Conservation (phyloP, 2,329 filamentous ascomycete genomes). For the Talaromyces sp. region DNA sequence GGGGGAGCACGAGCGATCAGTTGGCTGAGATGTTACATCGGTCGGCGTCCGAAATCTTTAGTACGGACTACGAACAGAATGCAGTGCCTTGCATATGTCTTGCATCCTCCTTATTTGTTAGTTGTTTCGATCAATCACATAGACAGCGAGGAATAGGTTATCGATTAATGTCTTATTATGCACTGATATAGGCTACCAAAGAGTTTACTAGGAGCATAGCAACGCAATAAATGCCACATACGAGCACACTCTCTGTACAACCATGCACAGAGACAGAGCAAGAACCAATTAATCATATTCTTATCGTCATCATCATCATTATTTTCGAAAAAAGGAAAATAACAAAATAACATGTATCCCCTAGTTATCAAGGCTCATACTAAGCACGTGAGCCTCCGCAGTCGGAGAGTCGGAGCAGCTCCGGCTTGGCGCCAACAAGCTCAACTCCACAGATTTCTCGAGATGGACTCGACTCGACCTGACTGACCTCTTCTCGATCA, state of each 20-base stretch:
- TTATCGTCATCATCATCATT: too few species aligned
- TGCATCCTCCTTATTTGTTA: not conserved
- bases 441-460: not conserved
- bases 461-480: not conserved
- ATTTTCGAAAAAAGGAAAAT: too few species aligned
- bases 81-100: not conserved
- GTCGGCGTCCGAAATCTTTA: not conserved
- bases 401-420: not conserved
- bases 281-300: too few species aligned
- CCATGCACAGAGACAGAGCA: too few species aligned
- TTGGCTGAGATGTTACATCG: not conserved
- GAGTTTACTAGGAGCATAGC: too few species aligned
- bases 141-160: too few species aligned
- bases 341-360: too few species aligned
- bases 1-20: not conserved
- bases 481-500: not conserved
- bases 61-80: not conserved
- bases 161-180: too few species aligned
- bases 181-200: too few species aligned
- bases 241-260: too few species aligned
- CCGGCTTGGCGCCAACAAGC: not conserved
- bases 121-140: not conserved
- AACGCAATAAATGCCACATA: too few species aligned
- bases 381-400: not conserved
- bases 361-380: too few species aligned